Conservation (phyloP, 2,329 filamentous ascomycete species). For the Aureobasidium sp. region DNA sequence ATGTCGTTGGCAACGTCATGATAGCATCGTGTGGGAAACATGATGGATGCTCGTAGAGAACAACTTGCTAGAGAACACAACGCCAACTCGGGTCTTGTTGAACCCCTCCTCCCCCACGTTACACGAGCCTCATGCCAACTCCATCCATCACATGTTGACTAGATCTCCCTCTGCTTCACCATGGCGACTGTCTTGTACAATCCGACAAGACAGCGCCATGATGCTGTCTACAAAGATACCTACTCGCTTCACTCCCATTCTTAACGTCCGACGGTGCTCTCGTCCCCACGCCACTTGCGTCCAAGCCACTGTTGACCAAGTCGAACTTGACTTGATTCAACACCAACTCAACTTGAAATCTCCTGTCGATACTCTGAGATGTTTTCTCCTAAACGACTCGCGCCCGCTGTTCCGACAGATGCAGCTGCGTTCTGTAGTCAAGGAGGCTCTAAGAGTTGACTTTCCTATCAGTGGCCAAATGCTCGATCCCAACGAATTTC, state of each 20-base stretch:
- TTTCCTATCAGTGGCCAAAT: constrained; percentile 12
- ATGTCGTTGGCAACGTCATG: background rate
- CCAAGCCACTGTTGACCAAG: background rate
- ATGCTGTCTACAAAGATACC: background rate
- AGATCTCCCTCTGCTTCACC: background rate
- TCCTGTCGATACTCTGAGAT: constrained; percentile 5
- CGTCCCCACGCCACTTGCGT: background rate
- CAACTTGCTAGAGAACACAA: background rate
- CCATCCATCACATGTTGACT: background rate
- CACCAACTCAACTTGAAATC: constrained; percentile 2
- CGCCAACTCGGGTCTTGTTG: too few species aligned
- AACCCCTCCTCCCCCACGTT: constrained; percentile 1
- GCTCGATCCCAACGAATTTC: constrained; percentile 16
- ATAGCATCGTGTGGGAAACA: background rate
- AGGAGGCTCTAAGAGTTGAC: background rate
- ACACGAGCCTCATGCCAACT: background rate
- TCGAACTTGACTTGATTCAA: background rate
- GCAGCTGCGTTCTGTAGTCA: background rate
- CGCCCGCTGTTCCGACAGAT: background rate
- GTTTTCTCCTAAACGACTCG: background rate
- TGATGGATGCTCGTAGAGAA: background rate
- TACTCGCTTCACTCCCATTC: background rate
- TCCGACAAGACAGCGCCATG: background rate
- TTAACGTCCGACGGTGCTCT: background rate
- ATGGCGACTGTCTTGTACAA: background rate